Base-by-base conservation (phyloP, 2,329 filamentous ascomycete genomes). In the Aspergillus tamarii region DNA sequence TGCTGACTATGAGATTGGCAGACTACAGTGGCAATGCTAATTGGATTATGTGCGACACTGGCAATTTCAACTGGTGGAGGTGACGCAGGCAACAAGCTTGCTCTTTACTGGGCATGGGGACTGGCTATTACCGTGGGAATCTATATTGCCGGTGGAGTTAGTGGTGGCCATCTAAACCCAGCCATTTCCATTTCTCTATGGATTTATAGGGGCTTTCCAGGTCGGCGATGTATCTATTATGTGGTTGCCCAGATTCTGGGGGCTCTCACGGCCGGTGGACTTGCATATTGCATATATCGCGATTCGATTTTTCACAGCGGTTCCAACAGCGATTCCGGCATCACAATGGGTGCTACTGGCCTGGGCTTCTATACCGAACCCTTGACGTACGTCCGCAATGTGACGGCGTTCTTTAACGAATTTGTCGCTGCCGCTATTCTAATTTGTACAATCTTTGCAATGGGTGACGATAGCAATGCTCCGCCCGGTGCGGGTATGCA, bases 141-240 rank as follows among this genome's bases (percentile, higher is more conserved):
- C 62, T 83, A 82, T 57, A 61, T 81, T 4, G 76, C 78, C 2
- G 82, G 81, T 67, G 82, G 82, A 19, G 76, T 83, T 5, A 82
- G 79, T 4, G 82, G 83, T 62, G 81, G 78, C 0, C 82, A 84
- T 60, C 73, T 84, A n/a, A 84, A 83, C 56, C 83, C 83, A 0
- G 80, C 77, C 0, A 75, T 84, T 8, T 80, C 80, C 0, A 73
- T 83, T 21, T 53, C 71, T 1, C 64, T 78, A 3, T 70, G 69
- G 16, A 63, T 75, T 3, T 78, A 72, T 54, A 75, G 76, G 3
- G 77, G 77, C 12, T 78, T 79, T 45, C 77, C 76, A 0, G 72
- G 67, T 9, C 66, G 68, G 0, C 66, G 70, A 21, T 70, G 69
- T 4, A 48, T 67, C 1, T 61, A 69, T 0, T 79, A 78, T 58